Percentiles rank a stretch among this genome's conserved stretches.
These are phyloP conservation scores for Sugiyamaella smithiae DNA, from an alignment of 805 yeast genomes.

Conservation along the genomic window DNA sequence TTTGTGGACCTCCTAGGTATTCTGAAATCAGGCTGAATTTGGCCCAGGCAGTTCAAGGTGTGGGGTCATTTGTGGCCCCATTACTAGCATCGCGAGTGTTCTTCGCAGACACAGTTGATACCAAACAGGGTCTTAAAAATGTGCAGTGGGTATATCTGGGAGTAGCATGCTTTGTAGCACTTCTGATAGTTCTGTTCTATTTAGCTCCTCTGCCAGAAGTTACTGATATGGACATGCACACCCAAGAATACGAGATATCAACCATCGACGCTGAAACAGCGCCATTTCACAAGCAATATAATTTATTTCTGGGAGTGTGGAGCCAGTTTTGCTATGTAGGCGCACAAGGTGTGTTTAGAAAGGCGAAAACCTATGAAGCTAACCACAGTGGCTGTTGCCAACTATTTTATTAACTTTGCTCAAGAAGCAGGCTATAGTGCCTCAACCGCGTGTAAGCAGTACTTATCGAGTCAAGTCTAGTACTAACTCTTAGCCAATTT, in stretches of 20 bases:
- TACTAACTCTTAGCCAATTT: background rate
- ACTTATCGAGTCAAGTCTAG: no score
- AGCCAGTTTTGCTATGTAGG: conserved; percentile 8
- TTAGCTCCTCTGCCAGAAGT: conserved; percentile 4
- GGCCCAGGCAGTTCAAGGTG: conserved; percentile 4
- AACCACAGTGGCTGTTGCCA: background rate
- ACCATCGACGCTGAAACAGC: background rate
- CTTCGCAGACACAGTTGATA: conserved; percentile 5
- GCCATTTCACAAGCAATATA: background rate
- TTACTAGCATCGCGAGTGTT: conserved; percentile 3
- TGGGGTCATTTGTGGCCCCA: conserved; percentile 6
- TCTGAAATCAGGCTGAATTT: conserved; percentile 8
- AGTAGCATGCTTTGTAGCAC: conserved; percentile 4
- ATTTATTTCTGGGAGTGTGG: conserved; percentile 5
- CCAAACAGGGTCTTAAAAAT: background rate
- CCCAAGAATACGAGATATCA: background rate
- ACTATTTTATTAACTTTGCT: conserved; percentile 3
- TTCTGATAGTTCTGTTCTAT: conserved; percentile 3
- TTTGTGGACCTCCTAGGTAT: background rate
- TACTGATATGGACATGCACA: conserved; percentile 7
- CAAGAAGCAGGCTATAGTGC: background rate
- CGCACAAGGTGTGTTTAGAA: background rate
- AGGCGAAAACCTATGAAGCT: background rate
- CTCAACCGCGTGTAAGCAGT: background rate
- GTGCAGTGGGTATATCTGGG: conserved; percentile 8